phyloP scores from a whole-genome alignment of 495 filamentous ascomycete genomes.

The Penicillium daleae region DNA sequence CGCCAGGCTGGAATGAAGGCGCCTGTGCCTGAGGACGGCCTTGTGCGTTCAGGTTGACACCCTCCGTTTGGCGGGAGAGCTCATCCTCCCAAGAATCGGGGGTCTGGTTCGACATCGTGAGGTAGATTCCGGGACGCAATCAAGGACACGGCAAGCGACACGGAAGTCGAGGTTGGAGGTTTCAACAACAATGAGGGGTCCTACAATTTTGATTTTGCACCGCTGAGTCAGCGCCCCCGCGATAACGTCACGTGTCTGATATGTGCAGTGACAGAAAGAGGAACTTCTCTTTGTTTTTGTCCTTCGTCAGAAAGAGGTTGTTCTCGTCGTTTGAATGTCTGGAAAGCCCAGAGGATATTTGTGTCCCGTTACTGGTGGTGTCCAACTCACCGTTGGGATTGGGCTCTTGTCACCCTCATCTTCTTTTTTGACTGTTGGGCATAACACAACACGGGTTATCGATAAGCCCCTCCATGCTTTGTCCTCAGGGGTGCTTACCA shows the following conservation, averaged over 20 bases:
- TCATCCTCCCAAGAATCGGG: constrained; percentile 97
- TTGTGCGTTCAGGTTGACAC: constrained; percentile 78
- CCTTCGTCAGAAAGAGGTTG: background rate
- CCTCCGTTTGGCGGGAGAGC: constrained; percentile 82
- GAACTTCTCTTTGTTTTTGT: background rate
- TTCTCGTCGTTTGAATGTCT: background rate
- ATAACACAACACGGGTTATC: constrained; percentile 31
- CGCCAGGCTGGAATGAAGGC: constrained; percentile 40
- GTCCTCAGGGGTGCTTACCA: constrained; percentile 25
- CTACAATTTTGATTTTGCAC: constrained; percentile 32
- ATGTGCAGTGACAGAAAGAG: background rate
- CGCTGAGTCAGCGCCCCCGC: constrained; percentile 48
- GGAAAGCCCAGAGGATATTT: background rate
- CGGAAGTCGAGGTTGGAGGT: constrained; percentile 20
- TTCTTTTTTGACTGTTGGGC: constrained; percentile 17
- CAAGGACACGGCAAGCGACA: constrained; percentile 34
- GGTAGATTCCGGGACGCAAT: constrained; percentile 27
- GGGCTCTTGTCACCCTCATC: background rate
- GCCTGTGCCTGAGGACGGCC: constrained; percentile 70
- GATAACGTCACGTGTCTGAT: constrained; percentile 30
- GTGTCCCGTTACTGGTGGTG: background rate
- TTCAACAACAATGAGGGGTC: constrained; percentile 25
- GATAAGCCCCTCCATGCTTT: constrained; percentile 40
- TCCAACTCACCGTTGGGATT: background rate
- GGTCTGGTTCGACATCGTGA: constrained; percentile 74